These are phyloP conservation scores for Asclepias syriaca DNA, from an alignment of 257 asterid genomes.

Conservation along the genomic window DNA sequence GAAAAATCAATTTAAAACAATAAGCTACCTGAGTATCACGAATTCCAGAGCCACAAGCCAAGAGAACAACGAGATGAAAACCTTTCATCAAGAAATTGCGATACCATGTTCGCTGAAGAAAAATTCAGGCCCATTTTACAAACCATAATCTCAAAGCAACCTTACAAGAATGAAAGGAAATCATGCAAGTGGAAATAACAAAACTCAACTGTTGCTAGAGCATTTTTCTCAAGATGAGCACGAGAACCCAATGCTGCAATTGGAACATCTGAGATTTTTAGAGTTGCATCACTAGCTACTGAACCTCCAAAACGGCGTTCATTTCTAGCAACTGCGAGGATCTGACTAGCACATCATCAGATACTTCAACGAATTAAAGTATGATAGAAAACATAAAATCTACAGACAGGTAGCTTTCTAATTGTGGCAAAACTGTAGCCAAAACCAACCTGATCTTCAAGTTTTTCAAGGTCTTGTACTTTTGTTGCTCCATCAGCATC, in stretches of 20 bases:
- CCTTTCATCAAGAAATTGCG: conserved; percentile 97
- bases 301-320: conserved; percentile 47
- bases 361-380: conserved; percentile 17
- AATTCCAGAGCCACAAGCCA: conserved; percentile 97
- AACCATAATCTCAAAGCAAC: conserved; percentile 5
- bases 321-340: conserved; percentile 67
- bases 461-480: conserved; percentile 86
- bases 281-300: conserved; percentile 40
- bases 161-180: not conserved
- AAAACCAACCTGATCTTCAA: conserved; percentile 84
- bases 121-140: conserved; percentile 11
- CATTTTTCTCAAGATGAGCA: conserved; percentile 99
- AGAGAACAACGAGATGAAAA: conserved; percentile 85
- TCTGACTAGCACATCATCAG: conserved; percentile 57
- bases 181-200: conserved; percentile 20
- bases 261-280: conserved; percentile 65
- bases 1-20: conserved; percentile 11
- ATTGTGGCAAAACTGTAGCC: conserved; percentile 2
- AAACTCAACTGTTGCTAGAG: conserved; percentile 85
- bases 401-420: not conserved
- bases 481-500: conserved; percentile 99
- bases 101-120: conserved; percentile 91
- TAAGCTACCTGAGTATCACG: conserved; percentile 82
- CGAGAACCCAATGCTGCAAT: conserved; percentile 96
- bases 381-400: not conserved